Base-by-base conservation (phyloP, 257 asterid genomes). In the Rubia yunnanensis region DNA sequence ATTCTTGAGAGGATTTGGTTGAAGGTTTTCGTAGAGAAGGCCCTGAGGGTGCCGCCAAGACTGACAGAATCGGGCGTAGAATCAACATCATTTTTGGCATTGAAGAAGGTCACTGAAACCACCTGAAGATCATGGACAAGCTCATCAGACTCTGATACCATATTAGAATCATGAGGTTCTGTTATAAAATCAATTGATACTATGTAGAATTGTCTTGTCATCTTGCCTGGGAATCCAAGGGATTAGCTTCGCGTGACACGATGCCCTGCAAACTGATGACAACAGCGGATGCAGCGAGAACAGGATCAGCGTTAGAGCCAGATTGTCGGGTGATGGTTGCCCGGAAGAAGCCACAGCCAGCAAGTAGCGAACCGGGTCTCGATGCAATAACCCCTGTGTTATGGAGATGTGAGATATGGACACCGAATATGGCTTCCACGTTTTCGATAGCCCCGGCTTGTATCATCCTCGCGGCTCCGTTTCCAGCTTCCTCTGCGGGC, bases 401-500 rank as follows among this genome's bases (percentile, higher is more conserved):
- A 35, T 82, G 88, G 22, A 79, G 78, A 75, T 90, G 94, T 0
- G 96, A 83, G 24, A 94, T 80, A 70, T 94, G 99, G 65, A 80
- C 60, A 2, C 84, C 96, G 36, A 94, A 90, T 71, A 90, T 94
- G 38, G 97, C 96, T 69, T 90, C 97, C 3, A 90, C 89, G 18
- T 78, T 72, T 76, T 82, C 82, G n/a, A 94, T 69, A 35, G 89
- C 99, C 28, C 96, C 97, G 11, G 83, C 95, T 49, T 44, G 60
- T 0, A 94, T 86, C 97, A 90, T 94, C 71, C 75, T 79, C 56
- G 86, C 88, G 22, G 99, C 99, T 17, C 99, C 97, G 68, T 90
- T 94, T 38, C 99, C 99, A 8, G 96, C 96, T 78, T 94, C 99
- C 65, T 94, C 96, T 10, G 97, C 99, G 26, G 99, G 99, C 64